A percentile compares a stretch with the other conserved stretches of the same genome.
Conservation (phyloP, 805 yeast species). For the Ogataea glucozyma region DNA sequence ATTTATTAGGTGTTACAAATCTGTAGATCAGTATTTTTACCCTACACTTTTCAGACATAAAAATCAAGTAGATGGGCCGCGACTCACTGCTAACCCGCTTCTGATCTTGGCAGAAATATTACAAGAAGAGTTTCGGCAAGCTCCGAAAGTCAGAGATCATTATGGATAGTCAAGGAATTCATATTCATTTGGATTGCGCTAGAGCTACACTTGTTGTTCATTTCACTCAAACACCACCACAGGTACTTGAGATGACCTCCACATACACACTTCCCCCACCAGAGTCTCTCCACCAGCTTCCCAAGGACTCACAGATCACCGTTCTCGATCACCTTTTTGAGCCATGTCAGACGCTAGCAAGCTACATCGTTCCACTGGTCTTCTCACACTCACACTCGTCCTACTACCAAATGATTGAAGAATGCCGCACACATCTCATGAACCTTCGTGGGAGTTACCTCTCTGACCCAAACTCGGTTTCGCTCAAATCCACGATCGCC, state of each 20-base stretch:
- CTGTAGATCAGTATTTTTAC: constrained; percentile 2
- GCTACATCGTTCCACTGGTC: constrained; percentile 35
- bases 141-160: constrained; percentile 1
- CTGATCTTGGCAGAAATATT: constrained; percentile 3
- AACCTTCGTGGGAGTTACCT: constrained; percentile 4
- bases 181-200: background rate
- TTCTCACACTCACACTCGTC: constrained; percentile 23
- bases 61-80: background rate
- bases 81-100: background rate
- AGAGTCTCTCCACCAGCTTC: constrained; percentile 22
- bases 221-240: background rate
- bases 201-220: background rate
- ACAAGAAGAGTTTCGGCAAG: background rate
- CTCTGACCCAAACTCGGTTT: background rate
- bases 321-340: constrained; percentile 63
- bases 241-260: background rate
- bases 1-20: background rate
- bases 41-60: no score
- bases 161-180: no score
- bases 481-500: constrained; percentile 18
- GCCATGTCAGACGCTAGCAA: constrained; percentile 53
- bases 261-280: constrained; percentile 32
- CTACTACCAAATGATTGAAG: constrained; percentile 32
- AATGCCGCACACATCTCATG: constrained; percentile 12
- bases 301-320: constrained; percentile 34